These are phyloP conservation scores for Lipomyces lipofer DNA, from an alignment of 805 yeast genomes.

Conservation along the genomic window DNA sequence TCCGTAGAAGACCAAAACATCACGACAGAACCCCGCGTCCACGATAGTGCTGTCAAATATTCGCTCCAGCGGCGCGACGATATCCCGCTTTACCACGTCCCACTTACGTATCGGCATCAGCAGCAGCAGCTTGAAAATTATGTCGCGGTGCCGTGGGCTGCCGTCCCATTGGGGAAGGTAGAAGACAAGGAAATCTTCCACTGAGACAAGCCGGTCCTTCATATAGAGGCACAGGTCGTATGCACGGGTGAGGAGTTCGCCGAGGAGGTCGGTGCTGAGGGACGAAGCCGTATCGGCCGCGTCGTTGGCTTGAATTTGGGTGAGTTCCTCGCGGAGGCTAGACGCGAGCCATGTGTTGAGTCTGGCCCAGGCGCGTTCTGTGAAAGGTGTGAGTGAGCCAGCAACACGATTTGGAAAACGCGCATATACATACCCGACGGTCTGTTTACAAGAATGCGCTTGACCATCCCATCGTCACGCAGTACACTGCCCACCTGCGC, in stretches of 20 bases:
- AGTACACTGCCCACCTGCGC: conserved; percentile 26
- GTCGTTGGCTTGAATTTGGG: not conserved
- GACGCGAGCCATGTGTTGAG: conserved; percentile 18
- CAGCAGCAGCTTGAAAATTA: conserved; percentile 7
- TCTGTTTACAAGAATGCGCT: conserved; percentile 14
- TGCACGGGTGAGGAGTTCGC: conserved; percentile 9
- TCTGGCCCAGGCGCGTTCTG: conserved; percentile 17
- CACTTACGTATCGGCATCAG: conserved; percentile 7
- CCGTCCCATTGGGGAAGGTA: conserved; percentile 20
- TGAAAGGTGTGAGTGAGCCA: not conserved
- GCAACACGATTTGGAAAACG: not conserved
- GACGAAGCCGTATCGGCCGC: not conserved
- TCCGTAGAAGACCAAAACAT: conserved; percentile 1
- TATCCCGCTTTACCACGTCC: conserved; percentile 1
- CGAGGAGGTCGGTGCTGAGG: not conserved
- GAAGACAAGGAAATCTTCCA: conserved; percentile 14
- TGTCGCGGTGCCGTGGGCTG: not conserved
- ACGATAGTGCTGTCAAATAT: not conserved
- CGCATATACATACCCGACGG: conserved; percentile 12
- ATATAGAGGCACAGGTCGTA: conserved; percentile 11
- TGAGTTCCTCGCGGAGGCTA: conserved; percentile 10
- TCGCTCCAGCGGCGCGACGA: conserved; percentile 1
- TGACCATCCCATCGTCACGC: conserved; percentile 19
- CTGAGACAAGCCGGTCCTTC: conserved; percentile 2
- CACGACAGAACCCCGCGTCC: not conserved